A percentile compares a stretch with the other conserved stretches of the same genome.
These are phyloP conservation scores for Tricholoma bakamatsutake DNA, from an alignment of 768 basidiomycete species.

Conservation along the genomic window DNA sequence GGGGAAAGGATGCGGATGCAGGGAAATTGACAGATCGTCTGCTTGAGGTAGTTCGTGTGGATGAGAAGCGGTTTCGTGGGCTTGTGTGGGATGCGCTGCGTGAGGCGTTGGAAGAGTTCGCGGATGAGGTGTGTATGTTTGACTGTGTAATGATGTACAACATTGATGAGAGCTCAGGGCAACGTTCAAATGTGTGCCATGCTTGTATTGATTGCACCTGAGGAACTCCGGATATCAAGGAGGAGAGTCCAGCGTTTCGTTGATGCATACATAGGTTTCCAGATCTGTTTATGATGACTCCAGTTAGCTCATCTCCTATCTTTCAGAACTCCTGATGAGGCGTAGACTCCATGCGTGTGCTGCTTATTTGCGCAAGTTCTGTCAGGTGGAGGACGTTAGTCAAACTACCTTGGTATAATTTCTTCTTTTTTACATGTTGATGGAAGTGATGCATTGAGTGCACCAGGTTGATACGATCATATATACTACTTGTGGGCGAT, in stretches of 20 bases:
- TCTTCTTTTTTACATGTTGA: not conserved
- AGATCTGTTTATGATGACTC: not conserved
- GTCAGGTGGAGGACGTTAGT: slow-evolving; percentile 43
- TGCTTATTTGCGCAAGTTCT: slow-evolving; percentile 71
- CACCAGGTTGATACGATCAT: slow-evolving; percentile 64
- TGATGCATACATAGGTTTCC: slow-evolving; percentile 67
- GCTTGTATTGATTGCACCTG: slow-evolving; percentile 53
- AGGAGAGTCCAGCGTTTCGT: slow-evolving; percentile 47
- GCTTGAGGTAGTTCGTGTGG: slow-evolving; percentile 37
- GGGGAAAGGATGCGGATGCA: slow-evolving; percentile 7
- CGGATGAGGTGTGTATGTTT: slow-evolving; percentile 44
- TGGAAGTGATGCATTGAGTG: not conserved
- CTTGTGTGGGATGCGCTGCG: slow-evolving; percentile 52
- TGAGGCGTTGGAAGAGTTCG: slow-evolving; percentile 53
- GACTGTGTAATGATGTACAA: not conserved
- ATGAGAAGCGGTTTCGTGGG: slow-evolving; percentile 47
- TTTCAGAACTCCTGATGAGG: slow-evolving; percentile 56
- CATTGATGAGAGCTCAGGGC: slow-evolving; percentile 39
- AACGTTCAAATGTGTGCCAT: slow-evolving; percentile 79
- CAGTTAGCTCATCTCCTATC: not conserved
- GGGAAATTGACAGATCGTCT: slow-evolving; percentile 30
- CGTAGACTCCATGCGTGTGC: slow-evolving; percentile 59
- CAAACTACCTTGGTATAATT: slow-evolving; percentile 45
- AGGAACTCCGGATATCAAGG: slow-evolving; percentile 47
- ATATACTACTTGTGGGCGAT: slow-evolving; percentile 63